These are phyloP conservation scores for Marchantia polymorpha DNA, from an alignment of 225 moss, liverwort and hornwort species.

Conservation along the genomic window DNA sequence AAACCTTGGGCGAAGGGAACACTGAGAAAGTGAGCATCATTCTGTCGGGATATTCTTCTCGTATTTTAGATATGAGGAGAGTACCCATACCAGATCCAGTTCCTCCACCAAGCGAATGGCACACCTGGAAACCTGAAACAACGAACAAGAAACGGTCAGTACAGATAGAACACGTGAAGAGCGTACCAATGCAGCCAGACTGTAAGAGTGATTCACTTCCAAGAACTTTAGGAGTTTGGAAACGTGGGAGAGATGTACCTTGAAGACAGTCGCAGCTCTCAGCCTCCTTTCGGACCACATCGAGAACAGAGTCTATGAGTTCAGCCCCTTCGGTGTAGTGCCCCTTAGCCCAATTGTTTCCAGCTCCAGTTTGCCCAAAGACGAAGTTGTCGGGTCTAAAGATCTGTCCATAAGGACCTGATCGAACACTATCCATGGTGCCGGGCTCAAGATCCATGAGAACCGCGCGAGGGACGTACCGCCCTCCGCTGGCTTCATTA, in stretches of 20 bases:
- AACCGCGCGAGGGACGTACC: constrained; percentile 43
- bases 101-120: constrained; percentile 50
- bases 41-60: constrained; percentile 45
- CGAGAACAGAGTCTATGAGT: constrained; percentile 47
- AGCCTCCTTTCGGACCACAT: constrained; percentile 45
- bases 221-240: too few relatives aligned
- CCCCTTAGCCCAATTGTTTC: constrained; percentile 48
- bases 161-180: neutral
- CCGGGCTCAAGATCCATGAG: constrained; percentile 55
- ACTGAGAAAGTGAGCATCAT: constrained; percentile 52
- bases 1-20: constrained; percentile 47
- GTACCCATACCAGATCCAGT: constrained; percentile 52
- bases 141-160: neutral
- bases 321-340: constrained; percentile 52
- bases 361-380: constrained; percentile 48
- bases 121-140: constrained; percentile 45
- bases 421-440: constrained; percentile 48
- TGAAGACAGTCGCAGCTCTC: constrained; percentile 50
- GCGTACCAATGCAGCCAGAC: neutral
- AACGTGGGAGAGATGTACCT: constrained; percentile 18
- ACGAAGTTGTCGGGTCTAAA: constrained; percentile 52
- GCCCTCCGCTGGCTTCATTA: constrained; percentile 50
- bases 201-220: neutral
- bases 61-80: constrained; percentile 47
- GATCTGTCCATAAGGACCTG: constrained; percentile 48